Percentiles rank a stretch among this genome's conserved stretches.
Conservation (phyloP, 805 yeast genomes). For the Yamadazyma ubonensis region DNA sequence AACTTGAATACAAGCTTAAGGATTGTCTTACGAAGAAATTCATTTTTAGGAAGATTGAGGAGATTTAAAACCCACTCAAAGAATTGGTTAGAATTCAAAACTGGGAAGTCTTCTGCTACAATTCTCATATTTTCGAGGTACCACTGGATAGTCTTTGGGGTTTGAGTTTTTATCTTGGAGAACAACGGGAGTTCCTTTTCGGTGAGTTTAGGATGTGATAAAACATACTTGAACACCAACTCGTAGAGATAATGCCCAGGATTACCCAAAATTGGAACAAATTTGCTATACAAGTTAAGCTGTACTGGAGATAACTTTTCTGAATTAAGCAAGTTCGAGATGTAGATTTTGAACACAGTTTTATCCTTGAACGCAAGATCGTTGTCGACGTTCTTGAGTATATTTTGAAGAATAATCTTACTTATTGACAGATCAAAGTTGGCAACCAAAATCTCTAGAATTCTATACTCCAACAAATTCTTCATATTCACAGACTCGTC, state of each 20-base stretch:
- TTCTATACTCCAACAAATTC: conserved; percentile 53
- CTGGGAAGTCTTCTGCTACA: conserved; percentile 45
- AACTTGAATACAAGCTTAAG: conserved; percentile 45
- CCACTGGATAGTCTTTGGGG: conserved; percentile 64
- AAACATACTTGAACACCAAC: conserved; percentile 61
- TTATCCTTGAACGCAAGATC: conserved; percentile 51
- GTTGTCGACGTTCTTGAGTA: conserved; percentile 42
- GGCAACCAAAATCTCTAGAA: conserved; percentile 52
- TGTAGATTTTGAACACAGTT: conserved; percentile 50
- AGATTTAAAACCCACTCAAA: conserved; percentile 68
- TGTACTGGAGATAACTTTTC: conserved; percentile 30
- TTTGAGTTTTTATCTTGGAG: conserved; percentile 38
- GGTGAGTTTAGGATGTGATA: conserved; percentile 51
- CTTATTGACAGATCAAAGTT: conserved; percentile 45
- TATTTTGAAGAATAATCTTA: conserved; percentile 42
- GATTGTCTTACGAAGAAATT: conserved; percentile 40
- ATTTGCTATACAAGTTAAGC: conserved; percentile 53
- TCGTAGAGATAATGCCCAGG: conserved; percentile 80
- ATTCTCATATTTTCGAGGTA: conserved; percentile 28
- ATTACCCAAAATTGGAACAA: conserved; percentile 56
- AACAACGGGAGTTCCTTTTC: conserved; percentile 47
- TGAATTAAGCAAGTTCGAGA: conserved; percentile 47
- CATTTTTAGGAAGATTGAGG: conserved; percentile 46
- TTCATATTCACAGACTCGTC: conserved; percentile 48
- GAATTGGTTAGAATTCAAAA: conserved; percentile 52